Evolutionary conservation across 2,329 filamentous ascomycete genomes (phyloP).

Genomic region (Helminthosporium solani): DNA sequence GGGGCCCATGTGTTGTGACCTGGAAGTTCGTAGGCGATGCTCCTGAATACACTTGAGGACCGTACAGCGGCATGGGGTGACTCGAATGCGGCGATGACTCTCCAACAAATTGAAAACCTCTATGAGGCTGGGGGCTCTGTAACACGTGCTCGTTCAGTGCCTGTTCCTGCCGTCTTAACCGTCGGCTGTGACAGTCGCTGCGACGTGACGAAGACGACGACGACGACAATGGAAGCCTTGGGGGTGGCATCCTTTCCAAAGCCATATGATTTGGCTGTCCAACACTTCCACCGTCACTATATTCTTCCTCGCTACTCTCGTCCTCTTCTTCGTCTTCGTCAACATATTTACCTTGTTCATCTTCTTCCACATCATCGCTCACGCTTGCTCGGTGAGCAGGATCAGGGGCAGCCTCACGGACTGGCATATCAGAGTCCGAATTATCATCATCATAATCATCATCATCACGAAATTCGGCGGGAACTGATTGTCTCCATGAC

Average conservation of each 20-base stretch:
- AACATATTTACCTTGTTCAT: slow-evolving; percentile 12
- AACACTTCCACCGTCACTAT: slow-evolving; percentile 6
- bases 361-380: slow-evolving; percentile 11
- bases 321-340: slow-evolving; percentile 18
- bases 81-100: slow-evolving; percentile 24
- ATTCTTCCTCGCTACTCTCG: slow-evolving; percentile 12
- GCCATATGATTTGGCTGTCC: slow-evolving; percentile 14
- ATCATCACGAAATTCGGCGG: slow-evolving; percentile 12
- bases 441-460: slow-evolving; percentile 5
- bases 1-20: slow-evolving; percentile 19
- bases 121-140: slow-evolving; percentile 38
- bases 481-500: slow-evolving; percentile 19
- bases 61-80: slow-evolving; percentile 31
- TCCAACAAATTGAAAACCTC: slow-evolving; percentile 31
- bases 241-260: slow-evolving; percentile 19
- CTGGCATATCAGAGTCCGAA: slow-evolving; percentile 28
- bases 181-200: slow-evolving; percentile 28
- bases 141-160: slow-evolving; percentile 38
- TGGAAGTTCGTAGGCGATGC: slow-evolving; percentile 25
- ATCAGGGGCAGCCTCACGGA: slow-evolving; percentile 37
- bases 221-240: slow-evolving; percentile 22
- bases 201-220: slow-evolving; percentile 23
- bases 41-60: slow-evolving; percentile 25
- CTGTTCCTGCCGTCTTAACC: slow-evolving; percentile 34
- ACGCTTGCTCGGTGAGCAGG: slow-evolving; percentile 21